phyloP scores from a whole-genome alignment of 257 asterid genomes.

The Solanum appendiculatum region DNA sequence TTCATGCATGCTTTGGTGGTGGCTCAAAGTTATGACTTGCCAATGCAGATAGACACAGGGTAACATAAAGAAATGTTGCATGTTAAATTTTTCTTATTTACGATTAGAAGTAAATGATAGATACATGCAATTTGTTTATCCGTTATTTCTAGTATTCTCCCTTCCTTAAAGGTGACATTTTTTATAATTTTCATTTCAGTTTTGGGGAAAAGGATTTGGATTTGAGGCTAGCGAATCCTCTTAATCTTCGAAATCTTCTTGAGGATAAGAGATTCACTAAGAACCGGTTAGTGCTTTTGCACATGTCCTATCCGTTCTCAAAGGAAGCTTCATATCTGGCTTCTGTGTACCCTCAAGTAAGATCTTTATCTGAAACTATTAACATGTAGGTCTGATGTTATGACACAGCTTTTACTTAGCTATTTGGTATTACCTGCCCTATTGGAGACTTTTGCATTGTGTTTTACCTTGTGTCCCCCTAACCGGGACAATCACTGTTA shows the following conservation, averaged over 20 bases:
- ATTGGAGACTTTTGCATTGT: not conserved
- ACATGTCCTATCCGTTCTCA: constrained; percentile 85
- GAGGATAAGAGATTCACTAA: constrained; percentile 70
- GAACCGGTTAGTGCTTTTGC: constrained; percentile 68
- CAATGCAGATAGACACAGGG: constrained; percentile 99
- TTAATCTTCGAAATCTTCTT: constrained; percentile 75
- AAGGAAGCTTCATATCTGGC: constrained; percentile 93
- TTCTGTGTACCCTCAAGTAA: constrained; percentile 80
- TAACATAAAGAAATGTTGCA: constrained; percentile 9
- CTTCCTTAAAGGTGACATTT: not conserved
- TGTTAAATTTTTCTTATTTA: too few relatives aligned
- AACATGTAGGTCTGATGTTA: not conserved
- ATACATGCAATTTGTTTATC: not conserved
- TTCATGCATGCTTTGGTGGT: constrained; percentile 69
- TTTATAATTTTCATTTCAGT: constrained; percentile 18
- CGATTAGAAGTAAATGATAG: not conserved
- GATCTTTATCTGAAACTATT: not conserved
- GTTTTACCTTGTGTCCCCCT: not conserved
- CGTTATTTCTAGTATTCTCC: not conserved
- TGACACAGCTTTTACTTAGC: not conserved
- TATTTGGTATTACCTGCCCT: not conserved
- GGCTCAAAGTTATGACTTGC: constrained; percentile 61
- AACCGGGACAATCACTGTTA: not conserved
- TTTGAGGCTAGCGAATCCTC: constrained; percentile 72
- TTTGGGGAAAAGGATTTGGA: constrained; percentile 90